These are phyloP conservation scores for Elongisporangium anandrum DNA, from an alignment of 352 stramenopile genomes.

Conservation along the genomic window DNA sequence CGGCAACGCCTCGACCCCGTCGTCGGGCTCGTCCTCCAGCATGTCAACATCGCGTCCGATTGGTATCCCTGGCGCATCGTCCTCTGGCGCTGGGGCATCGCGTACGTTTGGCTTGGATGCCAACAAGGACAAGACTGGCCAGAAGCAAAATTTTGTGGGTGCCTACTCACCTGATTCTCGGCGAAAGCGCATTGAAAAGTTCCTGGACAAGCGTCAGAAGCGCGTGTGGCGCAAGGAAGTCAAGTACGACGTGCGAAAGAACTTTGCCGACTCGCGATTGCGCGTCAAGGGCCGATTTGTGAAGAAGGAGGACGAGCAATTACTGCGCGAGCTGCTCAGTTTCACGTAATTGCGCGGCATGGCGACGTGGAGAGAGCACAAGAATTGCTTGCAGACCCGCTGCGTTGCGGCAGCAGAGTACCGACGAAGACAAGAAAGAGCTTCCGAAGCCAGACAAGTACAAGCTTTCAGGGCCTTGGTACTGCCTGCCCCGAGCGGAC, in stretches of 20 bases:
- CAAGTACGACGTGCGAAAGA: conserved; percentile 98
- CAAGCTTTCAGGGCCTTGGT: background rate
- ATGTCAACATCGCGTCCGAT: conserved; percentile 75
- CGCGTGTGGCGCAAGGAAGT: conserved; percentile 94
- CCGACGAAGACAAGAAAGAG: background rate
- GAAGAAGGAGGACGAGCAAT: conserved; percentile 96
- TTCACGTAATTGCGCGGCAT: conserved; percentile 51
- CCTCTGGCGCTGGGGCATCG: conserved; percentile 14
- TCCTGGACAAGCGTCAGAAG: conserved; percentile 94
- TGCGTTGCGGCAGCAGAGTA: background rate
- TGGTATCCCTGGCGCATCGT: conserved; percentile 65
- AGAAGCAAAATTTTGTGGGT: conserved; percentile 89
- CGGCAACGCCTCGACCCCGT: conserved; percentile 6
- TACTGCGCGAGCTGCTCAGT: conserved; percentile 80
- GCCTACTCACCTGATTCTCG: conserved; percentile 94
- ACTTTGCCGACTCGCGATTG: conserved; percentile 96
- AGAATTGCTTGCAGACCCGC: background rate
- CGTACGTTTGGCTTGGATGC: conserved; percentile 41
- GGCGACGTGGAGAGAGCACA: background rate
- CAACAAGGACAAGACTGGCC: conserved; percentile 44
- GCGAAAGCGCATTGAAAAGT: conserved; percentile 91
- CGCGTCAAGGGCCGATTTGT: conserved; percentile 97
- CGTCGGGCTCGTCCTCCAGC: conserved; percentile 19
- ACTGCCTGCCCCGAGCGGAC: background rate
- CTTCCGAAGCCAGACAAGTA: background rate